Base-by-base conservation (phyloP, 2,329 filamentous ascomycete genomes). In the Leptographium radiaticola region DNA sequence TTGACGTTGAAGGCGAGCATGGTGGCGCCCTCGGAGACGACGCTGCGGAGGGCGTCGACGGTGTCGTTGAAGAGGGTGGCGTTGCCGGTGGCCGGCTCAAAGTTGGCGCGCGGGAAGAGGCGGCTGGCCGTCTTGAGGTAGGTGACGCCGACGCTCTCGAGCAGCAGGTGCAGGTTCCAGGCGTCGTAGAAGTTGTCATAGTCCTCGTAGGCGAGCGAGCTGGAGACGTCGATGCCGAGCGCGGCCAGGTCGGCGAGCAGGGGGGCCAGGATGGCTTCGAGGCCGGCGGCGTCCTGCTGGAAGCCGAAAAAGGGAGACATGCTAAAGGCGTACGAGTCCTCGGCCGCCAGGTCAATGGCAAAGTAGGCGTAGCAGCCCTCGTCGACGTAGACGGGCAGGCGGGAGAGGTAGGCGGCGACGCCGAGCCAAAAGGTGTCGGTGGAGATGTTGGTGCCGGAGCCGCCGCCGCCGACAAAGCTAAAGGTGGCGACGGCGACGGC, bases 121-220 rank as follows among this genome's bases (percentile, higher is more conserved):
- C 63, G 64, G 48, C 60, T 62, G 31, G 59, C 63, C n/a, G 62
- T 61, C 58, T 59, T 57, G 51, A 58, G 16, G 34, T 36, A 42
- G 39, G 47, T 15, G 5, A 45, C 50, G 49, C 64, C 64, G 16
- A 81, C 69, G 33, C 76, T 46, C 69, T 70, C 59, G 40, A 59
- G 59, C 46, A 57, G 56, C 51, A 60, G 43, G 59, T 57, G 53
- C n/a, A n/a, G 12, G 62, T 66, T 73, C 57, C 69, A 71, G 13
- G 75, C 69, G 52, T 76, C 71, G 43, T 80, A 68, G 64, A 80
- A 76, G 34, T 56, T 58, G 53, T 61, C 56, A 55, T 63, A 64
- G 48, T 55, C 55, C 42, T 50, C 59, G 58, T 63, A 62, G 49
- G 53, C 50, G 20, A 55, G 44, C 40, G 39, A 31, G 33, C n/a